Percentiles rank a stretch among this genome's conserved stretches.
Conservation (phyloP, 441 rosid species). For the Adansonia grandidieri region DNA sequence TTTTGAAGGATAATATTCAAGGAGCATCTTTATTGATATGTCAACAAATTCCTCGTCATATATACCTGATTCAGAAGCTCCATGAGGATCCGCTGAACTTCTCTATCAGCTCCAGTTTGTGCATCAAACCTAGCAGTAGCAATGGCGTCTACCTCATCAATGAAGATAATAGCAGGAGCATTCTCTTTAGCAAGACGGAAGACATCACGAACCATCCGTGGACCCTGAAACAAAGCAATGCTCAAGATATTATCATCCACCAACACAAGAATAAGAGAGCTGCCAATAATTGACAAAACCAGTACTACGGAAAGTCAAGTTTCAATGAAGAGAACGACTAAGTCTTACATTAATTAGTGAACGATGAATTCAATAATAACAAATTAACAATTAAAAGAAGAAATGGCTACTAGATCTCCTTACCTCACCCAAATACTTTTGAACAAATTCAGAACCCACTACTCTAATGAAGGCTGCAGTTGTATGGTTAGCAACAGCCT, state of each 20-base stretch:
- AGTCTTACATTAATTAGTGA: neutral
- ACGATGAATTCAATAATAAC: neutral
- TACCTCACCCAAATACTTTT: constrained; percentile 99
- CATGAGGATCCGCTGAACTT: constrained; percentile 97
- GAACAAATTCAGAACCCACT: constrained; percentile 99
- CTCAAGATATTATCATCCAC: constrained; percentile 3
- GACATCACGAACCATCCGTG: constrained; percentile 99
- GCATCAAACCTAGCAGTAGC: constrained; percentile 99
- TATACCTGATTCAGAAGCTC: constrained; percentile 92
- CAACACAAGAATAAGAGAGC: neutral
- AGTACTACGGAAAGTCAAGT: neutral
- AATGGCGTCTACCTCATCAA: constrained; percentile 98
- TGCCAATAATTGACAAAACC: neutral
- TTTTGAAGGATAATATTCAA: neutral
- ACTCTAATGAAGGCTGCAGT: constrained; percentile 99
- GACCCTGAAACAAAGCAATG: constrained; percentile 60
- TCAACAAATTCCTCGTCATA: neutral
- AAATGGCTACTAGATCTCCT: constrained; percentile 18
- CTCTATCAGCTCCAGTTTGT: constrained; percentile 99
- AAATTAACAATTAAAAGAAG: neutral
- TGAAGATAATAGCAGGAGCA: constrained; percentile 97
- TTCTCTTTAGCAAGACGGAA: constrained; percentile 98
- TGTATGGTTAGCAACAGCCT: constrained; percentile 98
- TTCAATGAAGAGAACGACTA: neutral
- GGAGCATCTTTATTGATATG: neutral